These are phyloP conservation scores for Podospora comata DNA, from an alignment of 495 filamentous ascomycete genomes.

Conservation along the genomic window DNA sequence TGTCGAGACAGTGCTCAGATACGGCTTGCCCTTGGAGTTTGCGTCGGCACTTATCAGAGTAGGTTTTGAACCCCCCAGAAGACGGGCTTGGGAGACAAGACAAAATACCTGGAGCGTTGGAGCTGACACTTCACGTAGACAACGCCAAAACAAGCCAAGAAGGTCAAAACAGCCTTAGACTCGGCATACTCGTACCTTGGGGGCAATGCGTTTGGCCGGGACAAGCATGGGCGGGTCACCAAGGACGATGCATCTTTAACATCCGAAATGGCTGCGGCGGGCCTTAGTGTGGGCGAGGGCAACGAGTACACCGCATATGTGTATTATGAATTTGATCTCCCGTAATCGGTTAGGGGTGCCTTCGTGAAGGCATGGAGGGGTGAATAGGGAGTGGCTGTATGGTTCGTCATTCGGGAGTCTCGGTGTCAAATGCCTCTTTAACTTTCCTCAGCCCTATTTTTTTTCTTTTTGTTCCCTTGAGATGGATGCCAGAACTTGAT, in stretches of 20 bases:
- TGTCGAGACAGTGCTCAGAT: constrained; percentile 93
- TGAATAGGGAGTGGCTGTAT: background rate
- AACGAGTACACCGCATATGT: constrained; percentile 94
- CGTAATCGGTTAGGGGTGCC: constrained; percentile 17
- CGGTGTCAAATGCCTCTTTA: background rate
- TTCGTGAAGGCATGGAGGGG: background rate
- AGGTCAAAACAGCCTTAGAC: constrained; percentile 77
- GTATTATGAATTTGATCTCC: constrained; percentile 91
- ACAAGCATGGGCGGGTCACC: constrained; percentile 87
- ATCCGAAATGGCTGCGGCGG: constrained; percentile 73
- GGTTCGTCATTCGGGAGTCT: background rate
- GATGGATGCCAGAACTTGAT: background rate
- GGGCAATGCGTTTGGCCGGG: constrained; percentile 88
- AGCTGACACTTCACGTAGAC: constrained; percentile 55
- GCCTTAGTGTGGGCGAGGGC: constrained; percentile 58
- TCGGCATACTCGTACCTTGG: constrained; percentile 85
- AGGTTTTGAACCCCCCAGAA: constrained; percentile 31
- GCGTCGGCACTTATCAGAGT: constrained; percentile 81
- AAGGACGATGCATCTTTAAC: constrained; percentile 76
- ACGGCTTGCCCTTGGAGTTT: constrained; percentile 86
- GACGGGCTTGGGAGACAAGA: background rate
- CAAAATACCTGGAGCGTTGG: background rate
- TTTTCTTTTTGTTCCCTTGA: constrained; percentile 6
- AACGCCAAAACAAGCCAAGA: constrained; percentile 74
- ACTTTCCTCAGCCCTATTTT: background rate